Evolutionary conservation across 805 yeast species (phyloP), one percentile per base, ranked within the genome.

Genomic region (Komagataella mondaviorum): DNA sequence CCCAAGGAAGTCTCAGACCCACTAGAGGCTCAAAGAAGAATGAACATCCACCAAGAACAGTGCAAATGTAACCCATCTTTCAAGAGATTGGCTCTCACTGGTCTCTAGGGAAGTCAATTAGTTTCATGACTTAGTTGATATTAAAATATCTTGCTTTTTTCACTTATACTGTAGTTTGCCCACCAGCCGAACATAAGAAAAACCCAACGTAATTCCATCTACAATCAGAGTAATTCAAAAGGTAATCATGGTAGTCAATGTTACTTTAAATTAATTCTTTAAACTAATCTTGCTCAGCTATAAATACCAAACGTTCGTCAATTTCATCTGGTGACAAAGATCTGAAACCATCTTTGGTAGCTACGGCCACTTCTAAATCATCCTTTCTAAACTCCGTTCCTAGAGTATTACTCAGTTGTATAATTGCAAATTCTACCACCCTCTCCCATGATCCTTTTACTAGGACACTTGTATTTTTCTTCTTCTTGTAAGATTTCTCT

Each of bases 351-450:
- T 69, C 78, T 49, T 71, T 70, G 3, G 85, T 73, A 23, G 96
- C 96, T 48, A 90, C 85, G 51, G 97, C 99, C 55, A 93, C 77
- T 71, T 93, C 99, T 52, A 93, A 72, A 63, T 93, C 99, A 62
- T 85, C 85, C 68, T 89, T 90, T 59, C 96, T 80, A 67, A 93
- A 91, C 60, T 93, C 99, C 2, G 96, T 88, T 49, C 95, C 89
- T 58, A 93, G 72, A 1, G 91, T 85, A 53, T 87, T 84, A 59
- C 95, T 84, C 66, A 93, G 75, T 6, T 95, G 85, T 45, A 85
- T 78, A 56, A 93, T 89, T 24, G 90, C 96, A 64, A 83, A 80
- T 66, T 93, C 99, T 12, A 88, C 95, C 16, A 90, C 88, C 51
- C 79, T 78, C 61, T 82, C 81, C 96, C 96, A 87, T 61, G 83